Base-by-base conservation (phyloP, 352 stramenopile genomes). In the Blastocystis sp. region DNA sequence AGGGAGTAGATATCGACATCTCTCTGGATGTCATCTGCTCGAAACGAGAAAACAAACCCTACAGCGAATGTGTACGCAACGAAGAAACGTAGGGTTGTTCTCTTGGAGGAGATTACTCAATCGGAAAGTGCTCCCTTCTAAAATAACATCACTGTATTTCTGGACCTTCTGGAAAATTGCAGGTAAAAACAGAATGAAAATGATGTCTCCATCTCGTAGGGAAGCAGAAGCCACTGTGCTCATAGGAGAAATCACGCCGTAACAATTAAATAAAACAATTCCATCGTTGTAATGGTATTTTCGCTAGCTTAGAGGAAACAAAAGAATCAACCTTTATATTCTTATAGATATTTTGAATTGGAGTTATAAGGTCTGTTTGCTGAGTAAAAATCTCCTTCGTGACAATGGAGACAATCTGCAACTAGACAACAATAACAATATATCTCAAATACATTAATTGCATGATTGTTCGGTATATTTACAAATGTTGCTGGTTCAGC, bases 41-140 rank as follows among this genome's bases (percentile, higher is more conserved):
- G 9, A 53, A 5, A 79, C 11, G 26, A 9, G 24, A 79, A 37
- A 79, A 9, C n/a, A 34, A 11, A 81, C 18, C 3, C 20, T 68
- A 85, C 73, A 85, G 20, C 47, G 56, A 66, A 85, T 65, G 50
- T 26, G 73, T 39, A 85, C 9, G 11, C 50, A 55, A 20, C 47
- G 50, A 9, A 85, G 39, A 85, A 53, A 68, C 6, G 20, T 13
- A 3, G 56, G 50, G 8, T 85, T 45, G 20, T 81, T 81, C 70
- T 47, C 26, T 26, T 53, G 26, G 6, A 81, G 39, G 3, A 66
- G 3, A n/a, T 24, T 65, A 43, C 30, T 34, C 9, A 85, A 16
- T 6, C 9, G 18, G 24, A 13, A 18, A n/a, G 8, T n/a, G 8
- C 30, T 24, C 24, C 20, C 43, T 8, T 45, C 0, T 26, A 20